phyloP scores from a whole-genome alignment of 306 rosid genomes.

The Casuarina glauca region DNA sequence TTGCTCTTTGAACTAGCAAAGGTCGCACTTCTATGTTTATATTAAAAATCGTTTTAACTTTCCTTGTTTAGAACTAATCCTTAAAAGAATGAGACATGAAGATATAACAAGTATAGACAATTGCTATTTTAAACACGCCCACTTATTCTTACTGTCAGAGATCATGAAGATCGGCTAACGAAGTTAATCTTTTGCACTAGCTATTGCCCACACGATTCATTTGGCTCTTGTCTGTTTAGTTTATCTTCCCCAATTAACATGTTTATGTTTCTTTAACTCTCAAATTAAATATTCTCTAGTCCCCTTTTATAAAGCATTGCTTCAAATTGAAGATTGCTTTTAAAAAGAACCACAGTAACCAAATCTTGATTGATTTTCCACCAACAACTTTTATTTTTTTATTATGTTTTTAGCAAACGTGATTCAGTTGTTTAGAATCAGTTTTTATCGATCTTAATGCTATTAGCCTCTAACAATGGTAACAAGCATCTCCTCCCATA shows the following conservation, averaged over 20 bases:
- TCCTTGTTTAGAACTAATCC: too few relatives aligned
- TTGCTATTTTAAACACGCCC: too few relatives aligned
- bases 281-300: not conserved
- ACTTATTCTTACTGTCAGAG: too few relatives aligned
- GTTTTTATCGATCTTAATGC: not conserved
- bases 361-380: too few relatives aligned
- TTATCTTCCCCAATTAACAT: not conserved
- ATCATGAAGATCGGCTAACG: too few relatives aligned
- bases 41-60: too few relatives aligned
- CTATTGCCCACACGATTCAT: not conserved
- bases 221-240: not conserved
- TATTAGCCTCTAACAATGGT: not conserved
- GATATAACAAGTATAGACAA: too few relatives aligned
- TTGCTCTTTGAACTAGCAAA: too few relatives aligned
- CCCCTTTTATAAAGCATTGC: not conserved
- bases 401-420: not conserved
- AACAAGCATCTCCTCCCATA: not conserved
- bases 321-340: too few relatives aligned
- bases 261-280: not conserved
- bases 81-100: too few relatives aligned
- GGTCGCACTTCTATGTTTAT: too few relatives aligned
- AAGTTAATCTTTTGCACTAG: not conserved
- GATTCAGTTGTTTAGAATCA: not conserved
- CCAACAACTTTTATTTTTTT: not conserved
- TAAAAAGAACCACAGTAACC: too few relatives aligned